Evolutionary conservation across 1,284 basidiomycete species (phyloP).

Genomic region (Cerioporus squamosus): DNA sequence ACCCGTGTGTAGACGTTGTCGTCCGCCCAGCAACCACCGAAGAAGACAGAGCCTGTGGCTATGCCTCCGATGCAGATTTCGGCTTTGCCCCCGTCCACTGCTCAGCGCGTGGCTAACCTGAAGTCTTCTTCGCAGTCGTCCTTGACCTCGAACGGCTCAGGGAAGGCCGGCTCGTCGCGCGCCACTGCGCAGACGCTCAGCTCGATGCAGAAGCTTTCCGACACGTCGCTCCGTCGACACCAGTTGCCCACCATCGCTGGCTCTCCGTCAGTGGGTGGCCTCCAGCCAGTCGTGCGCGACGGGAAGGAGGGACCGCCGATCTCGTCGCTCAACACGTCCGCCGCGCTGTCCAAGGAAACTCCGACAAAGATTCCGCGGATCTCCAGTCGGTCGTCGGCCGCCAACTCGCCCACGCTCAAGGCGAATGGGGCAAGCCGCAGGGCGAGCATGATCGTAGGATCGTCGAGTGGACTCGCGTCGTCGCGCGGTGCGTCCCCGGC

Average conservation of each 20-base stretch:
- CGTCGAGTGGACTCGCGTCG: slow-evolving; percentile 42
- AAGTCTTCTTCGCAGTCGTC: slow-evolving; percentile 57
- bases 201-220: slow-evolving; percentile 82
- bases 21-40: slow-evolving; percentile 67
- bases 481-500: slow-evolving; percentile 71
- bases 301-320: slow-evolving; percentile 58
- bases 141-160: slow-evolving; percentile 45
- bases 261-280: slow-evolving; percentile 82
- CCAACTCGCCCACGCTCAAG: slow-evolving; percentile 67
- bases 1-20: slow-evolving; percentile 75
- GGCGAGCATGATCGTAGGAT: slow-evolving; percentile 60
- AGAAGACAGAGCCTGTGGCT: slow-evolving; percentile 67
- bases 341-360: slow-evolving; percentile 71
- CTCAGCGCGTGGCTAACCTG: slow-evolving; percentile 78
- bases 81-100: slow-evolving; percentile 77
- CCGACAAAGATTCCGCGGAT: slow-evolving; percentile 96
- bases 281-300: slow-evolving; percentile 51
- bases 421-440: slow-evolving; percentile 58
- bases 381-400: slow-evolving; percentile 75
- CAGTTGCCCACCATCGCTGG: slow-evolving; percentile 88
- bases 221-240: slow-evolving; percentile 74
- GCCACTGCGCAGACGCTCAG: slow-evolving; percentile 76
- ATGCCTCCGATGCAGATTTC: slow-evolving; percentile 89
- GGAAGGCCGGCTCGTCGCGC: slow-evolving; percentile 59
- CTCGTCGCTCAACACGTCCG: slow-evolving; percentile 52